These are phyloP conservation scores for Fusarium armeniacum DNA, from an alignment of 2,329 filamentous ascomycete genomes.

Conservation along the genomic window DNA sequence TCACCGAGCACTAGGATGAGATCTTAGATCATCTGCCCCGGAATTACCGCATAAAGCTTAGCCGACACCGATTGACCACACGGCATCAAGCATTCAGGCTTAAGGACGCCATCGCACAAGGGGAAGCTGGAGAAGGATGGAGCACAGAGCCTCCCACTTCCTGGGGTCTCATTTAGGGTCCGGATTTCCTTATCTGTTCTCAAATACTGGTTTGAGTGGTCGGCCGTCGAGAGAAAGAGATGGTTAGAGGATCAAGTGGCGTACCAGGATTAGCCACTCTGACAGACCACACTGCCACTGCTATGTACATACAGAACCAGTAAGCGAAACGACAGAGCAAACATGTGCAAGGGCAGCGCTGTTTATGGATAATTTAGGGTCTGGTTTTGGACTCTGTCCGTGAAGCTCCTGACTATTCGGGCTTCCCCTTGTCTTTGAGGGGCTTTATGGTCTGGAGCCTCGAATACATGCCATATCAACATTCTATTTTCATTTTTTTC, in stretches of 20 bases:
- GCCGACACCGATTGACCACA: conserved; percentile 30
- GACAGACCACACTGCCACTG: conserved; percentile 14
- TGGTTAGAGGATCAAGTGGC: conserved; percentile 35
- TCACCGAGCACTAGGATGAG: conserved; percentile 51
- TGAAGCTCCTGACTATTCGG: conserved; percentile 30
- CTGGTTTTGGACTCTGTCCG: conserved; percentile 11
- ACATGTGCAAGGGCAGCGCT: conserved; percentile 15
- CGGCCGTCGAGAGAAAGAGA: conserved; percentile 3
- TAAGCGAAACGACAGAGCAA: conserved; percentile 17
- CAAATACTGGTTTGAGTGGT: conserved; percentile 31
- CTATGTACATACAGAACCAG: conserved; percentile 1
- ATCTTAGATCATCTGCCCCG: conserved; percentile 55
- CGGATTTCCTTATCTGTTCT: conserved; percentile 48
- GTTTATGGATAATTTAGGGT: conserved; percentile 27
- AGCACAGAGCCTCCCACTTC: conserved; percentile 47
- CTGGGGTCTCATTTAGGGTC: conserved; percentile 30
- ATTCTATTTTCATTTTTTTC: conserved; percentile 20
- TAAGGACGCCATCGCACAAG: conserved; percentile 49
- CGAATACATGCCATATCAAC: conserved; percentile 39
- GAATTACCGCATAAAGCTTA: conserved; percentile 52
- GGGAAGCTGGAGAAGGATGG: conserved; percentile 51
- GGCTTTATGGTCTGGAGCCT: conserved; percentile 12
- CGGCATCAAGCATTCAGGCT: conserved; percentile 38
- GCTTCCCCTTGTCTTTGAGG: conserved; percentile 37
- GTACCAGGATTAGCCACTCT: conserved; percentile 31